These are phyloP conservation scores for Cladosporium halotolerans DNA, from an alignment of 2,329 filamentous ascomycete genomes.

Conservation along the genomic window DNA sequence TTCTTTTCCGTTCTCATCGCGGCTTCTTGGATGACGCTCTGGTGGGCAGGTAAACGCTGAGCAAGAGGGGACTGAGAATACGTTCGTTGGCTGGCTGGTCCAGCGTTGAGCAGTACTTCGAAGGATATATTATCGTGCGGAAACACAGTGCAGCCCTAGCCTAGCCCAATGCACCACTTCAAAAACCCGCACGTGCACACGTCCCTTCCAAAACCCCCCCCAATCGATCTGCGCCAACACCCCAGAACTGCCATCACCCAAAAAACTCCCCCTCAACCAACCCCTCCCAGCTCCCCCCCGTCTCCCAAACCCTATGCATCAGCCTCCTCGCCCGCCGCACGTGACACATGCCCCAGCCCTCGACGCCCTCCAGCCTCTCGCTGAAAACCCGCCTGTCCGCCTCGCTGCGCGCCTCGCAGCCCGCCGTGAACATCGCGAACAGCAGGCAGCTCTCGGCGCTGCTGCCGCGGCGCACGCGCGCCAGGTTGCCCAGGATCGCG, in stretches of 20 bases:
- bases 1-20: too few relatives aligned
- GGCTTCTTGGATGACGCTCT: too few relatives aligned
- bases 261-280: conserved; percentile 63
- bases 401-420: conserved; percentile 60
- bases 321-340: conserved; percentile 55
- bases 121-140: too few relatives aligned
- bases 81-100: too few relatives aligned
- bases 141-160: too few relatives aligned
- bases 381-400: conserved; percentile 56
- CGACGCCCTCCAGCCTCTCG: conserved; percentile 59
- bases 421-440: conserved; percentile 78
- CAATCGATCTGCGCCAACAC: neutral
- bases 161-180: too few relatives aligned
- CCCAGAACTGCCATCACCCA: too few relatives aligned
- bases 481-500: conserved; percentile 57
- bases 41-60: too few relatives aligned
- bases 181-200: too few relatives aligned
- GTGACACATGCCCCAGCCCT: conserved; percentile 71
- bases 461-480: conserved; percentile 57
- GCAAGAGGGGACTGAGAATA: too few relatives aligned
- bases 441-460: conserved; percentile 68
- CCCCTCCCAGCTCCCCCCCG: conserved; percentile 62
- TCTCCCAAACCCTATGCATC: conserved; percentile 65
- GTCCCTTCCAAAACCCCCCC: too few relatives aligned
- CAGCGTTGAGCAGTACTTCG: too few relatives aligned